phyloP scores from a whole-genome alignment of 768 basidiomycete genomes.

The Russula griseocarnosa region DNA sequence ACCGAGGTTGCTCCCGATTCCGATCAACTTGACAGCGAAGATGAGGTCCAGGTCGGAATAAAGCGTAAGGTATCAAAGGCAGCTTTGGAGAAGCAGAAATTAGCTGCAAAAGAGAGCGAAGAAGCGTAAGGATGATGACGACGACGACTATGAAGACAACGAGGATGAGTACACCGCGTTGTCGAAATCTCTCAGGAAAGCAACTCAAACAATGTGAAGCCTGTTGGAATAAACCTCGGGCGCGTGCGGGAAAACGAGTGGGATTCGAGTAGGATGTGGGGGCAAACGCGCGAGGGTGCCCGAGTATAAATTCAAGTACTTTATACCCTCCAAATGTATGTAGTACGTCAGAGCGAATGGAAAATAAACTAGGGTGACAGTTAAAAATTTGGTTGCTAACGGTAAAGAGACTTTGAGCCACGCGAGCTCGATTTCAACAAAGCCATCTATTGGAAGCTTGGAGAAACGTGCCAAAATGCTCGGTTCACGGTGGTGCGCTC shows the following conservation, averaged over 20 bases:
- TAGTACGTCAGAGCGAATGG: no score
- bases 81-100: conserved; percentile 35
- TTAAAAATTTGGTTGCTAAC: no score
- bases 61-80: conserved; percentile 27
- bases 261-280: no score
- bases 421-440: no score
- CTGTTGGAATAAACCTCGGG: no score
- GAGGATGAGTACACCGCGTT: conserved; percentile 67
- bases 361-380: no score
- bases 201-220: conserved; percentile 41
- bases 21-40: conserved; percentile 24
- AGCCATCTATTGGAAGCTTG: conserved; percentile 73
- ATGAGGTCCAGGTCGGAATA: conserved; percentile 24
- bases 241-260: no score
- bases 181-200: conserved; percentile 46
- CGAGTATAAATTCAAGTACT: no score
- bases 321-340: no score
- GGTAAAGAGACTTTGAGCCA: no score
- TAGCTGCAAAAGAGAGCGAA: conserved; percentile 28
- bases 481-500: conserved; percentile 82
- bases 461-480: conserved; percentile 77
- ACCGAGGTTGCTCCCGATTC: conserved; percentile 24
- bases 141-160: conserved; percentile 44
- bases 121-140: conserved; percentile 44
- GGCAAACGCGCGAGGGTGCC: no score